Conservation (phyloP, 2,329 filamentous ascomycete genomes). For the Botrytis paeoniae region DNA sequence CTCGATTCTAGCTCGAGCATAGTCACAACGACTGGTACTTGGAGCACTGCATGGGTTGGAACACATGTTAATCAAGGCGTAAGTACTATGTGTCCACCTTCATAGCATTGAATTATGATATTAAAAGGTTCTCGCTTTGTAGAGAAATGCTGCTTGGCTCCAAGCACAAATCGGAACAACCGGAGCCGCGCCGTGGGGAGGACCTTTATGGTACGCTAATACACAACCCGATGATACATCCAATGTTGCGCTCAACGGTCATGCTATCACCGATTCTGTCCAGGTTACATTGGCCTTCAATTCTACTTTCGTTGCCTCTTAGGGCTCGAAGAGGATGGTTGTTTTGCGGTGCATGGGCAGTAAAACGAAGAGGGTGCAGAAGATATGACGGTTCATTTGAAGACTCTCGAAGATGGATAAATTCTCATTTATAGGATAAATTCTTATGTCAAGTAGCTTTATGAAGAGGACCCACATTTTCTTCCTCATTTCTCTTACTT, state of each 20-base stretch:
- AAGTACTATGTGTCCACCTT: not conserved
- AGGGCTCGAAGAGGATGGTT: not conserved
- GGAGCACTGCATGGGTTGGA: not conserved
- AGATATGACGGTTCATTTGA: not conserved
- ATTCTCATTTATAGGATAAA: not conserved
- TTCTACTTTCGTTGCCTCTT: not conserved
- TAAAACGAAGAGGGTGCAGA: not conserved
- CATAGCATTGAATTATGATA: not conserved
- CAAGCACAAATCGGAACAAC: not conserved
- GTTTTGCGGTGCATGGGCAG: not conserved
- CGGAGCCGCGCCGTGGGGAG: not conserved
- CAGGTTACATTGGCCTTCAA: not conserved
- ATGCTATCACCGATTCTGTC: not conserved
- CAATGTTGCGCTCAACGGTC: not conserved
- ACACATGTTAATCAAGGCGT: not conserved
- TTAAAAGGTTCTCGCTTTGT: not conserved
- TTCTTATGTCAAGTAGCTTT: not conserved
- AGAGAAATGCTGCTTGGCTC: constrained; percentile 2
- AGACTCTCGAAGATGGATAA: not conserved
- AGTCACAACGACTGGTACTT: not conserved
- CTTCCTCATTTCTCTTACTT: not conserved
- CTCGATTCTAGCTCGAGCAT: not conserved
- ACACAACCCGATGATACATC: not conserved
- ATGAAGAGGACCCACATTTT: not conserved
- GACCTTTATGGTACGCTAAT: not conserved